Evolutionary conservation across 768 basidiomycete genomes (phyloP).

Genomic region (Scleroderma bovista): DNA sequence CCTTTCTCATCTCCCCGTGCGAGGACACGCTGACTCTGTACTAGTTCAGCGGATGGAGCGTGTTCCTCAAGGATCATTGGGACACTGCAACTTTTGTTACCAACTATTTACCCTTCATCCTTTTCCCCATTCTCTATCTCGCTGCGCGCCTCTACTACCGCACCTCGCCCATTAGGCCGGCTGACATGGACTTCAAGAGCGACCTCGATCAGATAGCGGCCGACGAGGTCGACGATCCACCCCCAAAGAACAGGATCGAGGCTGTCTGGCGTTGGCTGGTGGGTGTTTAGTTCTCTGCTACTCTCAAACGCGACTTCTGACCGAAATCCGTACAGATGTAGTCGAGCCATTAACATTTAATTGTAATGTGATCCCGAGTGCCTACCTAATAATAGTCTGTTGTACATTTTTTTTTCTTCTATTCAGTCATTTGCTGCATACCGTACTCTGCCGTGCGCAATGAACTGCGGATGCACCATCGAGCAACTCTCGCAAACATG

Average conservation of each 20-base stretch:
- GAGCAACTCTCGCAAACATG: no score
- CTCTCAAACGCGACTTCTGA: no score
- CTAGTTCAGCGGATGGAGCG: slow-evolving; percentile 44
- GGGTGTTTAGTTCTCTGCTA: slow-evolving; percentile 25
- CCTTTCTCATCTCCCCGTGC: neutral
- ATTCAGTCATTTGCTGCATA: no score
- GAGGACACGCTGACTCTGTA: slow-evolving; percentile 27
- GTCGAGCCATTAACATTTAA: neutral
- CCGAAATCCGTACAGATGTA: neutral
- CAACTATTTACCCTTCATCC: slow-evolving; percentile 65
- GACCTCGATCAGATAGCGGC: slow-evolving; percentile 68
- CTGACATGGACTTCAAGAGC: slow-evolving; percentile 82
- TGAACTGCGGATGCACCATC: no score
- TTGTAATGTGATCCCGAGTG: no score
- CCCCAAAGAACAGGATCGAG: slow-evolving; percentile 61
- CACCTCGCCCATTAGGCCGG: slow-evolving; percentile 24
- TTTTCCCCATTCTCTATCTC: slow-evolving; percentile 74
- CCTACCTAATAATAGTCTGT: no score
- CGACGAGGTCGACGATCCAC: slow-evolving; percentile 63
- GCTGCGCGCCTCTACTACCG: slow-evolving; percentile 45
- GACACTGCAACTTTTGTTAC: slow-evolving; percentile 67
- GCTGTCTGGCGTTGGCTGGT: slow-evolving; percentile 81
- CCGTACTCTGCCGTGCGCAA: no score
- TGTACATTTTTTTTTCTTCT: no score
- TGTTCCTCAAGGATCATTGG: slow-evolving; percentile 55